phyloP scores from a whole-genome alignment of 148 eudicot species.

The Chenopodium berlandieri region DNA sequence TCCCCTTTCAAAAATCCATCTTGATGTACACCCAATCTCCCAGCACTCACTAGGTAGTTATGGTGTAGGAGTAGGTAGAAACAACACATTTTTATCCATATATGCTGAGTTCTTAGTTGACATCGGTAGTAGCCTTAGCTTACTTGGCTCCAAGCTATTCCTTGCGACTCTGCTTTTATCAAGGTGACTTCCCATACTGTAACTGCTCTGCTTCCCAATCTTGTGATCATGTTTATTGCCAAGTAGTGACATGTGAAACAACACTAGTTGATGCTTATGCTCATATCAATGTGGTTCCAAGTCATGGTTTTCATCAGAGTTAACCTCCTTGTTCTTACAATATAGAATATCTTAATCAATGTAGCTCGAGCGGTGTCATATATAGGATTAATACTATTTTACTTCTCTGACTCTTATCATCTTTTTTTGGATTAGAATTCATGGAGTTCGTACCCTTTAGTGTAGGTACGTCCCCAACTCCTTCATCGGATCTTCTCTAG shows the following conservation, averaged over 20 bases:
- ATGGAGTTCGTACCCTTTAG: constrained; percentile 2
- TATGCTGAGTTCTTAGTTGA: no score
- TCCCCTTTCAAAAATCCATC: no score
- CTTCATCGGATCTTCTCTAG: not conserved
- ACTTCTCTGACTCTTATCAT: not conserved
- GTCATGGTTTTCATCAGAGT: not conserved
- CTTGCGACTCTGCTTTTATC: no score
- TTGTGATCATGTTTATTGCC: not conserved
- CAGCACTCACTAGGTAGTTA: no score
- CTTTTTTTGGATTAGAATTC: no score
- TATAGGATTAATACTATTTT: not conserved
- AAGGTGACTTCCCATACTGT: no score
- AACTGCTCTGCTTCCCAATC: not conserved
- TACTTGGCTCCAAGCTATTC: no score
- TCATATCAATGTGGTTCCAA: not conserved
- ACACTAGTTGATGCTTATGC: not conserved
- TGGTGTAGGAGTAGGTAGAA: no score
- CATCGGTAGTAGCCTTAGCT: no score
- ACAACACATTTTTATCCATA: no score
- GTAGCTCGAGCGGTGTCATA: not conserved
- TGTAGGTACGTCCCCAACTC: not conserved
- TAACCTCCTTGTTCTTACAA: not conserved
- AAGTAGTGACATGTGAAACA: no score
- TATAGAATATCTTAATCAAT: not conserved
- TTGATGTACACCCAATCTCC: no score